phyloP scores from a whole-genome alignment of 2,329 filamentous ascomycete genomes.

The Neoascochyta sp. region DNA sequence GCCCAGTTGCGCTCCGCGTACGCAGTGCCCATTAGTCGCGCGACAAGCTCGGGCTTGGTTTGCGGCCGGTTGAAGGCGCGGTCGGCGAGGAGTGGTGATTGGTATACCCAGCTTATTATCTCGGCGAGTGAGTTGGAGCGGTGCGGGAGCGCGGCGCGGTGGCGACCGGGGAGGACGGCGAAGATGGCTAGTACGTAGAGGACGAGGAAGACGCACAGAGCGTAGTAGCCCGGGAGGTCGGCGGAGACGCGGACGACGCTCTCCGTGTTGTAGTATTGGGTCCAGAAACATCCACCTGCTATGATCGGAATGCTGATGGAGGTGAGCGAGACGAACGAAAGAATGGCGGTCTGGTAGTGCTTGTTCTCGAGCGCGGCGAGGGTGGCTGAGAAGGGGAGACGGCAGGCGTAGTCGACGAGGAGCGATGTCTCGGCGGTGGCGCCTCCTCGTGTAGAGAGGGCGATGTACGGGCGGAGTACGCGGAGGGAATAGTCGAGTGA shows the following conservation, averaged over 20 bases:
- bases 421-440: slow-evolving; percentile 61
- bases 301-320: slow-evolving; percentile 64
- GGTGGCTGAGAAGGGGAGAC: slow-evolving; percentile 59
- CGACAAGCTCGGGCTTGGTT: slow-evolving; percentile 65
- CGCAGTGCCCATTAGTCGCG: slow-evolving; percentile 59
- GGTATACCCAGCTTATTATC: slow-evolving; percentile 71
- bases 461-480: slow-evolving; percentile 65
- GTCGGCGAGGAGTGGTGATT: slow-evolving; percentile 68
- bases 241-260: slow-evolving; percentile 56
- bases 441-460: slow-evolving; percentile 57
- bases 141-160: slow-evolving; percentile 67
- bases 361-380: slow-evolving; percentile 56
- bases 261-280: slow-evolving; percentile 54
- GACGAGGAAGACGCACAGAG: slow-evolving; percentile 67
- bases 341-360: slow-evolving; percentile 62
- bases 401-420: slow-evolving; percentile 67
- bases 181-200: slow-evolving; percentile 65
- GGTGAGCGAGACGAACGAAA: slow-evolving; percentile 58
- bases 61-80: slow-evolving; percentile 66
- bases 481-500: slow-evolving; percentile 64
- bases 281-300: slow-evolving; percentile 69
- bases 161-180: slow-evolving; percentile 55
- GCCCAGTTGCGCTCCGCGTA: slow-evolving; percentile 43
- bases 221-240: slow-evolving; percentile 68
- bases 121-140: slow-evolving; percentile 69